Base-by-base conservation (phyloP, 768 basidiomycete genomes). In the Multifurca ochricompacta region DNA sequence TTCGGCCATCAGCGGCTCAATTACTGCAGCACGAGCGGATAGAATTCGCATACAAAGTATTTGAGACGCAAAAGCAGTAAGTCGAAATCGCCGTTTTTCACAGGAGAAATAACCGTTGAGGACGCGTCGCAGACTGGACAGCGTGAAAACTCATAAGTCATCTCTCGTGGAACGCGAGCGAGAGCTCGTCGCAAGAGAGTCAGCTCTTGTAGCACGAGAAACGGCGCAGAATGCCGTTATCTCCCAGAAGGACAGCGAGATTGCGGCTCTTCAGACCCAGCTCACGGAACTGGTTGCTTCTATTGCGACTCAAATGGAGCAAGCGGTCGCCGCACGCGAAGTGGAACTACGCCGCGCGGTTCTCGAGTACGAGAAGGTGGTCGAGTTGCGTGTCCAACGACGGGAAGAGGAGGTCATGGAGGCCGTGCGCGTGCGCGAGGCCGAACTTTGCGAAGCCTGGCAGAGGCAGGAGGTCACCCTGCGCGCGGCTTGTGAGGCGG, bases 1-100 rank as follows among this genome's bases (percentile, higher is more conserved):
- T 89, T 85, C 80, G 90, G 35, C 90, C 89, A 1, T 90, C 87
- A 0, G 86, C 87, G 0, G 76, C 80, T 7, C 87, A 89, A 64
- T 77, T 91, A 8, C 77, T 91, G 14, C 85, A 87, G 62, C 84
- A 89, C 57, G 89, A 92, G 63, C 79, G 87, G 0, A 63, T 91
- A 3, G 78, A 84, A 34, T 74, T 87, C 13, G 82, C 82, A 0
- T 76, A 77, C 63, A 87, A 86, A 62, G 81, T 90, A 16, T 68
- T 79, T 8, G 88, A 91, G 63, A 80, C 87, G 0, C 83, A 89
- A 61, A 90, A 87, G 61, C 81, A 89, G 89, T 87, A 55, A 27
- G 79, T 50, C 6, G 21, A 32, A 14, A 18, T 59, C 30, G 31
- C 31, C 23, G 50, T 40, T 10, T 7, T 16, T 21, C 18, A 16